Conservation (phyloP, 2,329 filamentous ascomycete species). For the Aureobasidium subglaciale region DNA sequence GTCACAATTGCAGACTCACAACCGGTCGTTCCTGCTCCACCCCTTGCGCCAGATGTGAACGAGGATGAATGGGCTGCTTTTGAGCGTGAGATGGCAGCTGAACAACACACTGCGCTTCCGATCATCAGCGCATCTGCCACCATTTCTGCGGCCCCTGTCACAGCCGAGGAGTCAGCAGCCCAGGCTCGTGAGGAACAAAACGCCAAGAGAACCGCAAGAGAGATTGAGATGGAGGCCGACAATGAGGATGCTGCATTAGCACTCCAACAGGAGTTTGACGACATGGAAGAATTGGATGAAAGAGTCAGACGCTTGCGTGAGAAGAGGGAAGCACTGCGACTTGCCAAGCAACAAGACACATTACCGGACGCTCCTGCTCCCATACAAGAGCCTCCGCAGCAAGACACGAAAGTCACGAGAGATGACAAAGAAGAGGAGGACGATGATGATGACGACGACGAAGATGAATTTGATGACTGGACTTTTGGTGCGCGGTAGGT, state of each 20-base stretch:
- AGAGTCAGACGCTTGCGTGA: conserved; percentile 39
- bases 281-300: conserved; percentile 43
- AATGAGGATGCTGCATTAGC: conserved; percentile 40
- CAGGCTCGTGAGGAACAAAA: conserved; percentile 39
- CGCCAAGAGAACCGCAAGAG: conserved; percentile 34
- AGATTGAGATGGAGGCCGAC: conserved; percentile 42
- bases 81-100: conserved; percentile 65
- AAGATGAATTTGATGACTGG: conserved; percentile 21
- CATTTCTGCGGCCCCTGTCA: conserved; percentile 41
- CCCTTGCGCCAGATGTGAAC: conserved; percentile 39
- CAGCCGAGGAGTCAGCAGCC: conserved; percentile 40
- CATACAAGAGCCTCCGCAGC: not conserved
- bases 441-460: conserved; percentile 21
- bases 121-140: conserved; percentile 28
- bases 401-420: not conserved
- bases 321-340: conserved; percentile 37
- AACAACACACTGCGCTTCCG: conserved; percentile 22
- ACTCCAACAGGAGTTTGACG: conserved; percentile 43
- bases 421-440: conserved; percentile 15
- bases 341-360: conserved; percentile 14
- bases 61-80: conserved; percentile 84
- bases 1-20: not conserved
- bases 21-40: not conserved
- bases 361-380: conserved; percentile 2
- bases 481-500: conserved; percentile 18